These are phyloP conservation scores for Botryobasidium botryosum DNA, from an alignment of 768 basidiomycete species.

Conservation along the genomic window DNA sequence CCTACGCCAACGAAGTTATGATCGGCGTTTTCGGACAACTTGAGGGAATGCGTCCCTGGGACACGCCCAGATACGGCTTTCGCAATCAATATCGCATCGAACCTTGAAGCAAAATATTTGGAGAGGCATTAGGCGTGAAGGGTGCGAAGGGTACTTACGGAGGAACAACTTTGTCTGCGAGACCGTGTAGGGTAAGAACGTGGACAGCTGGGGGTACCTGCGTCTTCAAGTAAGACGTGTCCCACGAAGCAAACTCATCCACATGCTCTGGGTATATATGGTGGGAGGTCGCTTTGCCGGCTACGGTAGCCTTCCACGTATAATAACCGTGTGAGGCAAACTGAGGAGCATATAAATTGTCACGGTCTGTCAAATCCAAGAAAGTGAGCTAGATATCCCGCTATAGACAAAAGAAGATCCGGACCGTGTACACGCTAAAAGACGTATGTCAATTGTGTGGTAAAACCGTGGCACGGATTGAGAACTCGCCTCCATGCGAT, in stretches of 20 bases:
- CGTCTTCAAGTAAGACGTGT: slow-evolving; percentile 51
- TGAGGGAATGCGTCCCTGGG: slow-evolving; percentile 54
- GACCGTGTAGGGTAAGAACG: slow-evolving; percentile 67
- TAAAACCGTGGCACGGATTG: neutral
- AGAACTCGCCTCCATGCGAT: slow-evolving; percentile 54
- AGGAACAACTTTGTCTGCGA: slow-evolving; percentile 48
- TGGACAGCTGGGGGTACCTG: slow-evolving; percentile 43
- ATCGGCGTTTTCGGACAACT: slow-evolving; percentile 56
- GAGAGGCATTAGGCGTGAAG: neutral
- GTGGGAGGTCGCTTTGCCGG: slow-evolving; percentile 37
- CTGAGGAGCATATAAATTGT: slow-evolving; percentile 4
- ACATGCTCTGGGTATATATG: slow-evolving; percentile 43
- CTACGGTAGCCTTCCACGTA: slow-evolving; percentile 47
- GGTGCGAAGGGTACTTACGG: slow-evolving; percentile 30
- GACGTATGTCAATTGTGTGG: neutral
- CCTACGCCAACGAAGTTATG: slow-evolving; percentile 57
- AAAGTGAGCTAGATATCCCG: neutral
- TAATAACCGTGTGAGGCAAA: slow-evolving; percentile 35
- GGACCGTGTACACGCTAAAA: neutral
- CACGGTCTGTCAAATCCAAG: slow-evolving; percentile 12
- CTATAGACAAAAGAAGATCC: neutral
- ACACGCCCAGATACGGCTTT: slow-evolving; percentile 20
- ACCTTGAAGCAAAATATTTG: slow-evolving; percentile 10
- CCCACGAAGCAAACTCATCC: slow-evolving; percentile 42
- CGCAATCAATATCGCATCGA: slow-evolving; percentile 16